Conservation (phyloP, 1,139 yeast genomes). For the Kluyveromyces sp. region DNA sequence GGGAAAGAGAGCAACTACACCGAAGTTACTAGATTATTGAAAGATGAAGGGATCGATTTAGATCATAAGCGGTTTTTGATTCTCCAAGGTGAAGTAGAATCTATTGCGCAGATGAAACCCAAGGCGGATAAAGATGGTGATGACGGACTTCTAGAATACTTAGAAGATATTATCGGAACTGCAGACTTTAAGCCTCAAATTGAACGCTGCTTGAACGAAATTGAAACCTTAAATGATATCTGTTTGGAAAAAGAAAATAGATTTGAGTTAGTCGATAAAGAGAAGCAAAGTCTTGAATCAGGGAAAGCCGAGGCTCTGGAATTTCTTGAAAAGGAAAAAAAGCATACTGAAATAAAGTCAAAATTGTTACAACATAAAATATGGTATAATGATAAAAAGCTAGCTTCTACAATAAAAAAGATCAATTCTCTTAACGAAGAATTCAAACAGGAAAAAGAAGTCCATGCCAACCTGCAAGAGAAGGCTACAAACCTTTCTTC, state of each 20-base stretch:
- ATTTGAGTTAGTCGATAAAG: conserved; percentile 71
- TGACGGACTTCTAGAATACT: conserved; percentile 86
- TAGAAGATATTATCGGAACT: conserved; percentile 96
- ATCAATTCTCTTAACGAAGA: conserved; percentile 36
- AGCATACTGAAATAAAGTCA: conserved; percentile 46
- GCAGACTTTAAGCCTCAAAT: conserved; percentile 71
- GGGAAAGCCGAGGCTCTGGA: conserved; percentile 64
- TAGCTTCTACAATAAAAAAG: conserved; percentile 35
- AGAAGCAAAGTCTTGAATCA: conserved; percentile 59
- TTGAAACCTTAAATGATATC: conserved; percentile 66
- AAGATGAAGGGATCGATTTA: conserved; percentile 84
- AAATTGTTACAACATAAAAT: conserved; percentile 51
- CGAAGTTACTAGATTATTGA: conserved; percentile 68
- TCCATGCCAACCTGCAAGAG: conserved; percentile 38
- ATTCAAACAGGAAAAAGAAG: conserved; percentile 41
- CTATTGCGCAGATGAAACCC: conserved; percentile 97
- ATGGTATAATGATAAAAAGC: conserved; percentile 34
- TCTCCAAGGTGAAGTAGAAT: conserved; percentile 96
- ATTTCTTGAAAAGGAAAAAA: conserved; percentile 60
- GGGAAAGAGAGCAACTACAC: conserved; percentile 63
- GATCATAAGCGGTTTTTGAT: conserved; percentile 92
- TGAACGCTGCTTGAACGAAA: conserved; percentile 51
- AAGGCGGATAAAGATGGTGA: conserved; percentile 90
- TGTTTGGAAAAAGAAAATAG: conserved; percentile 78
- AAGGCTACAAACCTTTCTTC: conserved; percentile 37